Base-by-base conservation (phyloP, 192 early-diverging fungal genomes). In the Coemansia sp. region DNA sequence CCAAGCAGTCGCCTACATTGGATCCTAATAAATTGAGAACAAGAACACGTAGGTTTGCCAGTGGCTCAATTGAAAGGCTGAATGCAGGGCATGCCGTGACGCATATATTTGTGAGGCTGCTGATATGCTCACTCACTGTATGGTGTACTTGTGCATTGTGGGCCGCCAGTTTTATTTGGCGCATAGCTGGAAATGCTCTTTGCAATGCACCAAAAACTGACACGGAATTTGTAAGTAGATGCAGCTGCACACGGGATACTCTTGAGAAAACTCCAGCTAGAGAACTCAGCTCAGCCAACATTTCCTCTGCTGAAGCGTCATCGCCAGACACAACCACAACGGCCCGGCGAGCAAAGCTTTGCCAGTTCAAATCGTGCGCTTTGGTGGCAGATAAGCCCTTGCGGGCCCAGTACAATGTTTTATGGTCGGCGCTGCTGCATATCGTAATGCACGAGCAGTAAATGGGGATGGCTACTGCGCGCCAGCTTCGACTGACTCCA, bases 361-460 rank as follows among this genome's bases (percentile, higher is more conserved):
- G 44, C 69, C 69, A 71, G 12, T 62, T 62, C n/a, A 71, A 41
- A 40, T 15, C 30, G 18, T 16, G 37, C 6, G 48, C 62, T 39
- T 64, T 71, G 37, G 40, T 5, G 11, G 47, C 20, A 6, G 62
- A 44, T 31, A 71, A 38, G 6, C 62, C 53, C 8, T 61, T 60
- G 31, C 62, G 58, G 7, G 53, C 54, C 37, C 69, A 58, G 48
- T 64, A 71, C 41, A 59, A 11, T 26, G 41, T 11, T 6, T 9
- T 14, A 3, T 39, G 32, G 37, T 71, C 69, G 12, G 17, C 34
- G 1, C 2, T 7, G 12, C 48, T 23, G 50, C 43, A 51, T 0
- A 71, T 34, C 3, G 62, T 51, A n/a, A 58, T 53, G n/a, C 41
- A 26, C 18, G 41, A 17, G 15, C 58, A 40, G 49, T 65, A 71